Conservation (phyloP, 495 filamentous ascomycete species). For the Evansstolkia leycettana region DNA sequence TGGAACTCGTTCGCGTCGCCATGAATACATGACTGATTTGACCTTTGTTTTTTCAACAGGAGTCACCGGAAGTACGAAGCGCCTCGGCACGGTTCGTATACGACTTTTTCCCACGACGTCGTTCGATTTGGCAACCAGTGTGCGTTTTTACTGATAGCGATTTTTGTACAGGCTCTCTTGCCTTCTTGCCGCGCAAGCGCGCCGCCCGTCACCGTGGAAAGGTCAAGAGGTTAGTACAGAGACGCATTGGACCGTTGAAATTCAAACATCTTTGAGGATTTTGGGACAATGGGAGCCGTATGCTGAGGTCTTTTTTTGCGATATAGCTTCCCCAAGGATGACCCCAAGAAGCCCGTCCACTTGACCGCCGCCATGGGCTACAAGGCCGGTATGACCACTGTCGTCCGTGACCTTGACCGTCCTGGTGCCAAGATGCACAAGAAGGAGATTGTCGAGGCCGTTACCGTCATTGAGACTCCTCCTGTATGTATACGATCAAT, state of each 20-base stretch:
- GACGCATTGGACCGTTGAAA: neutral
- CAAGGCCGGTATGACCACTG: conserved; percentile 99
- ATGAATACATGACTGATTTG: conserved; percentile 22
- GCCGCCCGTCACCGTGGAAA: conserved; percentile 92
- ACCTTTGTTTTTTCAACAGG: conserved; percentile 20
- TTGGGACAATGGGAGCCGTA: conserved; percentile 13
- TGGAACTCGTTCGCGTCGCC: too few species aligned
- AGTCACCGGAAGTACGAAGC: conserved; percentile 81
- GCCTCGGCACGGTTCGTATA: conserved; percentile 75
- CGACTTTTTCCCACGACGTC: conserved; percentile 14
- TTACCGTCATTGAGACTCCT: conserved; percentile 98
- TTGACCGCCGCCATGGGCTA: conserved; percentile 97
- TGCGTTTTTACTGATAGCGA: conserved; percentile 24
- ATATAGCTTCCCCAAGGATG: conserved; percentile 96
- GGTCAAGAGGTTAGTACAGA: conserved; percentile 76
- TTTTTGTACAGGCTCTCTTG: conserved; percentile 53
- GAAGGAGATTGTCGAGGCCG: conserved; percentile 99
- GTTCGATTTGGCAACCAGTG: conserved; percentile 9
- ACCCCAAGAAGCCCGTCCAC: conserved; percentile 98
- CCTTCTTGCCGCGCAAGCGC: conserved; percentile 94
- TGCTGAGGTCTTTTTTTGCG: conserved; percentile 25
- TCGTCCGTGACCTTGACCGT: conserved; percentile 98
- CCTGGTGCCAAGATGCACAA: conserved; percentile 99
- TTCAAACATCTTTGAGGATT: too few species aligned
- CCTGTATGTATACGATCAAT: conserved; percentile 57